phyloP scores from a whole-genome alignment of 192 early-diverging fungal species.

The Coemansia sp. region DNA sequence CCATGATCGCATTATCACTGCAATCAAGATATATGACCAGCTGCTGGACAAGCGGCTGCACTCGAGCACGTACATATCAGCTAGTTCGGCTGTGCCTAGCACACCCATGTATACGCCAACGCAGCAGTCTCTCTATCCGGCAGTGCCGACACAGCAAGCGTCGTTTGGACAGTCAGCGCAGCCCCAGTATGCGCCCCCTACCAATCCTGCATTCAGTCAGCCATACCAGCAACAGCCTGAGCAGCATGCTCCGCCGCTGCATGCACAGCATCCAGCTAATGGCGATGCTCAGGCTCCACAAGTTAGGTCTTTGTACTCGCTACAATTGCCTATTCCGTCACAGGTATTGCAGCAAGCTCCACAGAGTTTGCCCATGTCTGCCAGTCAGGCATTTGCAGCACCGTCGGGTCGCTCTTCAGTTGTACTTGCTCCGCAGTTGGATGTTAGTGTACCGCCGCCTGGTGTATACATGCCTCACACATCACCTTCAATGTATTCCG shows the following conservation, averaged over 20 bases:
- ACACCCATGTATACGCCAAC: conserved; percentile 16
- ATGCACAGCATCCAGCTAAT: conserved; percentile 2
- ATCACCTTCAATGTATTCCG: conserved; percentile 23
- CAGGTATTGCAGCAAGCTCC: conserved; percentile 17
- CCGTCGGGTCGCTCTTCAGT: background rate
- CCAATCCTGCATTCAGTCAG: conserved; percentile 12
- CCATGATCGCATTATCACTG: conserved; percentile 77
- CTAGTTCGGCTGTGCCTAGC: conserved; percentile 13
- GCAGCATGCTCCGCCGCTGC: conserved; percentile 25
- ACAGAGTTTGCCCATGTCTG: conserved; percentile 17
- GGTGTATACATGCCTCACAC: conserved; percentile 7
- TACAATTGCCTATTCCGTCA: conserved; percentile 12
- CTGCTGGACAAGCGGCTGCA: conserved; percentile 74
- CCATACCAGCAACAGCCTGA: conserved; percentile 13
- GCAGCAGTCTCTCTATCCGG: conserved; percentile 43
- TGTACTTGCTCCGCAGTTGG: conserved; percentile 7
- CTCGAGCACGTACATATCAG: conserved; percentile 35
- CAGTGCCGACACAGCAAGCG: conserved; percentile 27
- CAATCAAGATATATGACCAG: conserved; percentile 82
- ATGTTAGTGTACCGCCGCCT: background rate
- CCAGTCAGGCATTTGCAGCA: conserved; percentile 10
- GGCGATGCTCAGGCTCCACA: conserved; percentile 7
- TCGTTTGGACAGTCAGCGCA: conserved; percentile 33
- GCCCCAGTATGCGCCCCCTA: conserved; percentile 21
- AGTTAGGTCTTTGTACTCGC: background rate